Evolutionary conservation across 495 filamentous ascomycete genomes (phyloP), one percentile per base, ranked within the genome.

Genomic region (Staphylotrichum tortipilum): DNA sequence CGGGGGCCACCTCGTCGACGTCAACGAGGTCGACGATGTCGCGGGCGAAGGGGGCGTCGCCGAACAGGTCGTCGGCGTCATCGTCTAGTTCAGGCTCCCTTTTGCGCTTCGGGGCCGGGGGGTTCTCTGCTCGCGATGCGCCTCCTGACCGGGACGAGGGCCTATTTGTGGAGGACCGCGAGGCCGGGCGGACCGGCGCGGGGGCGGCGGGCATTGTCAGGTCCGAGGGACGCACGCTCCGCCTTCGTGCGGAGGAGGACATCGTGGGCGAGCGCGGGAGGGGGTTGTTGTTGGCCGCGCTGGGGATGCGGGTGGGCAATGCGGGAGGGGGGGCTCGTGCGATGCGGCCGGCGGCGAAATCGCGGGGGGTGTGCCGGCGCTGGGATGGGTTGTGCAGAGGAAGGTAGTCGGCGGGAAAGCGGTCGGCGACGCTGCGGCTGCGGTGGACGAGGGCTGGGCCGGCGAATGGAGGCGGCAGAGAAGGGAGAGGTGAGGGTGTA

Each of bases 11-110:
- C 28, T 82, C 76, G 7, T 77, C 77, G 19, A 84, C 63, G 65
- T 91, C 84, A n/a, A 85, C 69, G 5, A 76, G 59, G 47, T 81
- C 78, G 23, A 78, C 59, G 10, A 64, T 54, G 43, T 75, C 59
- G 7, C 47, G 21, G 36, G 44, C 36, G 0, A 3, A 17, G 19
- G 35, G 35, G 2, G 4, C 22, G 30, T 50, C 55, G 29, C 15
- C 50, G 36, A 37, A 58, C 52, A 55, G 44, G 30, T 70, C 61
- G 26, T 68, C 69, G 51, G 71, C 63, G 30, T 70, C 61, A 24
- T 68, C 69, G 51, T 72, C 63, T 23, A 47, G 24, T 46, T 44
- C 39, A 12, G 40, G 26, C 6, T 55, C 54, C 15, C 56, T 44
- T 34, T 53, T 57, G 26, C 40, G 36, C 40, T 41, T 52, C 7